Evolutionary conservation across 2,329 filamentous ascomycete species (phyloP).

Genomic region (Zelopaecilomyces penicillatus): DNA sequence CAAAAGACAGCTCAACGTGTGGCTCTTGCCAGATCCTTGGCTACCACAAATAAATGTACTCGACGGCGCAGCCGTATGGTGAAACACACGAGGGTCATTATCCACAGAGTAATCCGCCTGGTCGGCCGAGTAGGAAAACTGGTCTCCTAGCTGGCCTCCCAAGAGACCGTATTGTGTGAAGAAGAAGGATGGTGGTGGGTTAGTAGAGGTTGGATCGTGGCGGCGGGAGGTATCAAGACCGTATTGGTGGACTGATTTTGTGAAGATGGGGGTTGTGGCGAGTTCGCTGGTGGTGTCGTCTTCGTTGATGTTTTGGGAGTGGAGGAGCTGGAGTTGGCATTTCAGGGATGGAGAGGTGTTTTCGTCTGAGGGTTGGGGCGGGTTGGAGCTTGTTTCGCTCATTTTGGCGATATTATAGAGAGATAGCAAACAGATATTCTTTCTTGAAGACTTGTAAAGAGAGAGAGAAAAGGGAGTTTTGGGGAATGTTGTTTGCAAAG

Average conservation of each 20-base stretch:
- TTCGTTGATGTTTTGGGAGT: background rate
- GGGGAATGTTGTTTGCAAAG: background rate
- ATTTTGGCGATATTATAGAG: background rate
- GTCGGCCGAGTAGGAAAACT: too few species aligned
- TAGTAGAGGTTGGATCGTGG: background rate
- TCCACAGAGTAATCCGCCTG: background rate
- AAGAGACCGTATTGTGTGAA: constrained; percentile 15
- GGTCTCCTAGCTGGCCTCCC: constrained; percentile 1
- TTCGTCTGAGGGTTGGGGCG: background rate
- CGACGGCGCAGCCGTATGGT: constrained; percentile 42
- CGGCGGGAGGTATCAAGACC: background rate
- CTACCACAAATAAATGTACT: constrained; percentile 57
- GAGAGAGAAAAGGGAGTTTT: background rate
- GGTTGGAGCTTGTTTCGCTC: background rate
- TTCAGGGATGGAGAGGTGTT: background rate
- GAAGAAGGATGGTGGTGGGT: too few species aligned
- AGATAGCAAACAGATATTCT: background rate
- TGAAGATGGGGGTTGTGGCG: constrained; percentile 12
- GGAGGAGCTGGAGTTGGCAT: constrained; percentile 7
- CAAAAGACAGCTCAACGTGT: constrained; percentile 46
- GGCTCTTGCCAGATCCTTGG: constrained; percentile 57
- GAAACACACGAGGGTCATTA: constrained; percentile 28
- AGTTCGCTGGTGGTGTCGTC: constrained; percentile 7
- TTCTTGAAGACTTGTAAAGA: background rate
- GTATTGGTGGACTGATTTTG: constrained; percentile 8